Base-by-base conservation (phyloP, 2,329 filamentous ascomycete genomes). In the Camillea tinctor region DNA sequence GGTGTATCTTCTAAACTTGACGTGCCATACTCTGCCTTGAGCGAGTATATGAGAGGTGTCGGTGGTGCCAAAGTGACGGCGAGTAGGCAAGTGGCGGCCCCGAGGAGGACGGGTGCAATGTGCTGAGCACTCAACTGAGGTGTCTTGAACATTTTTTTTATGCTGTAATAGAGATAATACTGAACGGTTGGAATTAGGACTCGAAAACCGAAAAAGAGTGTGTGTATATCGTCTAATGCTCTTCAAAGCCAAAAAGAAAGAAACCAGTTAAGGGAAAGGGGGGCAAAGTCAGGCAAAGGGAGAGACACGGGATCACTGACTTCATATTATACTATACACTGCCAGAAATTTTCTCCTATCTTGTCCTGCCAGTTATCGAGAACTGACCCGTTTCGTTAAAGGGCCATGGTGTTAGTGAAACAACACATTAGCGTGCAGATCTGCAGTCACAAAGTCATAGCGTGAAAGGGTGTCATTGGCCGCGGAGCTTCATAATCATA, bases 101-200 rank as follows among this genome's bases (percentile, higher is more conserved):
- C 26, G 1, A 66, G 53, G 3, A 66, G 36, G 7, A 63, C 11
- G 19, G 50, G 58, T 17, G 58, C 62, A 13, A 66, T 44, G 17
- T 44, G 36, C 13, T 44, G 15, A 17, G 36, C 17, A 15, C 36
- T 17, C 36, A 44, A 44, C 36, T n/a, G 36, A 11, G 36, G 36
- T 17, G 11, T 44, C 36, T 44, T 44, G 17, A 44, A 44, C 36
- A 44, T 44, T 2, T 44, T 44, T 15, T 17, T 15, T 6, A 6
- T 15, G 36, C 13, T 44, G 36, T 9, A 30, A 30, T n/a, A n/a
- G n/a, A n/a, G n/a, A n/a, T 30, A 9, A 30, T 9, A 30, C 2
- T n/a, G 36, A n/a, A n/a, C 36, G 36, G 17, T 44, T 44, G 13
- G 11, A 44, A 44, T n/a, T 13, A 44, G 11, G 36, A 17, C 36